A percentile compares a stretch with the other conserved stretches of the same genome.
phyloP scores from a whole-genome alignment of 2,329 filamentous ascomycete genomes.

The Aureobasidium musti region DNA sequence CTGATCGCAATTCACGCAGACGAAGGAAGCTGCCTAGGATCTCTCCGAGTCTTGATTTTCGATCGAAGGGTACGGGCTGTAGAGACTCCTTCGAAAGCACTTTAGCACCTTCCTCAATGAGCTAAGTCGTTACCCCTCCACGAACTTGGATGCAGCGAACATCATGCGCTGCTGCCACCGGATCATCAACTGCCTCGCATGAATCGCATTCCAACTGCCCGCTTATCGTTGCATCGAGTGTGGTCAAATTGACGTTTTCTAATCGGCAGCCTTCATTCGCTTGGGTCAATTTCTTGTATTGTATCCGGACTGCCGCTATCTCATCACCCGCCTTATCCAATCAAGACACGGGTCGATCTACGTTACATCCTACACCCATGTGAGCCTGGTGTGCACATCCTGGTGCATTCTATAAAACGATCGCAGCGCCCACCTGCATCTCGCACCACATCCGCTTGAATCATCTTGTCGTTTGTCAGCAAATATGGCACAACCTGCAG shows the following conservation, averaged over 20 bases:
- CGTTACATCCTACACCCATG: neutral
- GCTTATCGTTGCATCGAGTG: neutral
- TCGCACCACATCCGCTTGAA: neutral
- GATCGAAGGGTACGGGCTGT: neutral
- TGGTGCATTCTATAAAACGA: neutral
- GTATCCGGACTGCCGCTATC: constrained; percentile 8
- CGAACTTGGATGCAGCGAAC: neutral
- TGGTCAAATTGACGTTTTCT: neutral
- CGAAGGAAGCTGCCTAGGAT: neutral
- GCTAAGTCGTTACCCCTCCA: neutral
- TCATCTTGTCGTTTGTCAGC: neutral
- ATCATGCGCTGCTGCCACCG: constrained; percentile 13
- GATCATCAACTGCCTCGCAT: neutral
- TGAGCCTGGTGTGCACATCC: neutral
- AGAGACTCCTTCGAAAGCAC: neutral
- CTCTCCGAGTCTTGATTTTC: no score
- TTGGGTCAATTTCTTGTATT: neutral
- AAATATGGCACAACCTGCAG: constrained; percentile 20
- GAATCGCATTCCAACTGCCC: neutral
- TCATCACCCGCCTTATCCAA: neutral
- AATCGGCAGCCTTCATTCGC: neutral
- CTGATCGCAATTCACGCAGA: neutral
- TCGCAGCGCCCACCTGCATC: neutral
- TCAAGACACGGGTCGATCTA: neutral
- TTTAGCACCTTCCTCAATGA: neutral